Percentiles rank a stretch among this genome's conserved stretches.
Conservation (phyloP, 2,329 filamentous ascomycete genomes). For the Clarireedia paspali region DNA sequence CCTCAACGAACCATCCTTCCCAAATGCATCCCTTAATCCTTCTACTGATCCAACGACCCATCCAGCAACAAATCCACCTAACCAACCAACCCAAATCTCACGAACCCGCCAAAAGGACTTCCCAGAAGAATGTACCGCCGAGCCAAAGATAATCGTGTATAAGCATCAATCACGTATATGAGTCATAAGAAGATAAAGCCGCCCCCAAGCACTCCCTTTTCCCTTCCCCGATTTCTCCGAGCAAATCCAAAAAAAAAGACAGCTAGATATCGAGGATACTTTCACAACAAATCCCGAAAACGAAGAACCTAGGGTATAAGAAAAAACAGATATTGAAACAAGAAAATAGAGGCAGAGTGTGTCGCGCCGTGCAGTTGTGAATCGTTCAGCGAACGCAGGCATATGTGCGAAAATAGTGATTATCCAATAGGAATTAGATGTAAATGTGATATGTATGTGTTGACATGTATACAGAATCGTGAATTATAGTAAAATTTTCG, state of each 20-base stretch:
- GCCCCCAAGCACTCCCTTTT: not conserved
- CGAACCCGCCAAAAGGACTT: not conserved
- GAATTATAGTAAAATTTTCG: not conserved
- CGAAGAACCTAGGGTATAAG: not conserved
- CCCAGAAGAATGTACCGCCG: not conserved
- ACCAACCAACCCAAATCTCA: no score
- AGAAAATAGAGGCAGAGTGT: not conserved
- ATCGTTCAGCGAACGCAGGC: not conserved
- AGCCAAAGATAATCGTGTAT: slow-evolving; percentile 7
- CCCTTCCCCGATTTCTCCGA: not conserved
- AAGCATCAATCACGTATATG: slow-evolving; percentile 6
- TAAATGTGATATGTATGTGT: slow-evolving; percentile 2
- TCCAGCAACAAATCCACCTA: no score
- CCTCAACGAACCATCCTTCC: no score
- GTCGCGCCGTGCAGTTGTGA: not conserved
- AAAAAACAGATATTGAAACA: not conserved
- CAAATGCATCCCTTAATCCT: no score
- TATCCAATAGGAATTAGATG: not conserved
- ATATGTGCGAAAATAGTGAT: not conserved
- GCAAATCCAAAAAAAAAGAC: not conserved
- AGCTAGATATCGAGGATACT: not conserved
- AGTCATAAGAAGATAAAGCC: not conserved
- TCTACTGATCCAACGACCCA: no score
- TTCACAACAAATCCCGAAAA: not conserved
- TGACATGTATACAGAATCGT: not conserved